Percentiles rank a stretch among this genome's conserved stretches.
Evolutionary conservation across 2,329 filamentous ascomycete species (phyloP).

Genomic region (Botrytis medusae): DNA sequence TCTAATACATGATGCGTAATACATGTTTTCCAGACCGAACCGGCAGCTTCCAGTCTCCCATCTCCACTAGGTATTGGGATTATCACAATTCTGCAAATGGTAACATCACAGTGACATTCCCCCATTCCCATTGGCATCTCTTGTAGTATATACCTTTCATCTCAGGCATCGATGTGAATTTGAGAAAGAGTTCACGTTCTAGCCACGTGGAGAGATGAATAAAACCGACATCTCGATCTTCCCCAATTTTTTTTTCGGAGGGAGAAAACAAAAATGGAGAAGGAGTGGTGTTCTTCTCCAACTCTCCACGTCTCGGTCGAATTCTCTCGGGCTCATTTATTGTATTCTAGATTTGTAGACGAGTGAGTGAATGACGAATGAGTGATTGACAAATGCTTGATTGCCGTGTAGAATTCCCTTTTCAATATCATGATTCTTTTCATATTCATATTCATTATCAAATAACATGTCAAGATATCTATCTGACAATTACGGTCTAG

Average conservation of each 20-base stretch:
- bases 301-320: neutral
- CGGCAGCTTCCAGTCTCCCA: neutral
- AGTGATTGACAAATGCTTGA: no score
- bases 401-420: no score
- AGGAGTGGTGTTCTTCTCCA: neutral
- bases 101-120: neutral
- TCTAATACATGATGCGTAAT: neutral
- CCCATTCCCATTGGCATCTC: no score
- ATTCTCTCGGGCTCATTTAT: neutral
- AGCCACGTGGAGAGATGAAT: neutral
- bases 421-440: no score
- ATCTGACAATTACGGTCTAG: no score
- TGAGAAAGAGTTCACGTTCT: neutral
- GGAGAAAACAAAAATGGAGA: neutral
- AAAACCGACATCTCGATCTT: neutral
- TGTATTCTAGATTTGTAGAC: no score
- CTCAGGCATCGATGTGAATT: no score
- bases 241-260: no score
- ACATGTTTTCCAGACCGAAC: neutral
- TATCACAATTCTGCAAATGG: neutral
- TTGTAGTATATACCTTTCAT: no score
- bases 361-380: no score
- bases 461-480: no score
- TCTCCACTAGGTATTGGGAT: neutral
- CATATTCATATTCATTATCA: no score